Percentiles rank a stretch among this genome's conserved stretches.
phyloP scores from a whole-genome alignment of 225 moss, liverwort and hornwort genomes.

The Bryoerythrophyllum caledonicum region DNA sequence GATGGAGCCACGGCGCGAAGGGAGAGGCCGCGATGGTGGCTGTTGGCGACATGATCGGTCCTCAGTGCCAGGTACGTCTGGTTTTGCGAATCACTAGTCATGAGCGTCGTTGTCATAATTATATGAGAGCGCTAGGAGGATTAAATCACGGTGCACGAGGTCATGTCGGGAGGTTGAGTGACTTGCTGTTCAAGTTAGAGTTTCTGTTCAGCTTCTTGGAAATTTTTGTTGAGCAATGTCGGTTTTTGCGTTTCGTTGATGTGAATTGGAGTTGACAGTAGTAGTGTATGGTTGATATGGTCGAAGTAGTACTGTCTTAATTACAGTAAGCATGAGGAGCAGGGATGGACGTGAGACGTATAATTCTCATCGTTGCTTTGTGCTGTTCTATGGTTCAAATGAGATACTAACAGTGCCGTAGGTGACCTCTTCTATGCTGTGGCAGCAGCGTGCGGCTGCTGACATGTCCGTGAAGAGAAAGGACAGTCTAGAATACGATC shows the following conservation, averaged over 20 bases:
- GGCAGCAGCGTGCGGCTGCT: constrained; percentile 8
- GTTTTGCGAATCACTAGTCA: not conserved
- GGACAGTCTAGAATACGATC: constrained; percentile 9
- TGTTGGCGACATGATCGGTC: constrained; percentile 22
- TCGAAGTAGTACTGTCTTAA: not conserved
- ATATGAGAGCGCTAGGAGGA: not conserved
- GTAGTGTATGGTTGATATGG: not conserved
- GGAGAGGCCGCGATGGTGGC: not conserved
- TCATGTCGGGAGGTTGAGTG: constrained; percentile 3
- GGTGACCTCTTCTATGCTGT: not conserved
- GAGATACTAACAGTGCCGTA: not conserved
- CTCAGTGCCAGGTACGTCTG: constrained; percentile 1
- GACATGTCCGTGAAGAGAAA: not conserved
- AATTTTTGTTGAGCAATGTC: not conserved
- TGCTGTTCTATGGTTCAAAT: not conserved
- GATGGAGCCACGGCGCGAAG: not conserved
- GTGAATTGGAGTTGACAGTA: not conserved
- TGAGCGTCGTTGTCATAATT: not conserved
- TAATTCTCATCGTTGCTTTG: not conserved
- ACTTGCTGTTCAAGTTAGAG: not conserved
- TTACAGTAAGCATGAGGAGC: not conserved
- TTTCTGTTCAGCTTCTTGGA: not conserved
- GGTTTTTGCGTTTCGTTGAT: not conserved
- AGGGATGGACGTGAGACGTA: not conserved
- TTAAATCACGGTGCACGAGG: not conserved